Evolutionary conservation across 768 basidiomycete genomes (phyloP), one percentile per base, ranked within the genome.

Genomic region (Hortiboletus campestris): DNA sequence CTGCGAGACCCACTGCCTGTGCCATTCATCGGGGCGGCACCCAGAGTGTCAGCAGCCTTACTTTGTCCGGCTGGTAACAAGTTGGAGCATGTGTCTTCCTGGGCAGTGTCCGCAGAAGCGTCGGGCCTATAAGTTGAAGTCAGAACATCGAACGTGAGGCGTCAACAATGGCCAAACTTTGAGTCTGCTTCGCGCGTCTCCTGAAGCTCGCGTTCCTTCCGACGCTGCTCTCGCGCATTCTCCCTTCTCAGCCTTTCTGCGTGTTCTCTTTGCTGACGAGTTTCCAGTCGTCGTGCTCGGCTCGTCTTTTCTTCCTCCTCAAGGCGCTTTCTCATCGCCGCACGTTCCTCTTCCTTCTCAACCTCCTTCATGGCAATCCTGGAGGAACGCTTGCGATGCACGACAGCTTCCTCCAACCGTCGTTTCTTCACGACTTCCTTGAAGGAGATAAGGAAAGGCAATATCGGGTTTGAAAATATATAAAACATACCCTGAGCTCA

Each of bases 371-470:
- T 74, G 4, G 91, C 89, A 54, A 97, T 84, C 32, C 95, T 88
- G 17, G 91, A 91, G 0, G 94, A 96, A 22, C 94, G 87, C 70
- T 98, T 97, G 56, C 94, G 85, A 56, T 91, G 89, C 25, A 84
- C 81, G 13, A 94, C 74, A 2, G 90, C 89, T 59, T 89, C 87
- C 58, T 91, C 88, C 48, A 89, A 56, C 14, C 78, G 81, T 22
- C 79, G 77, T 66, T 84, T 84, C 35, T 76, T 79, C 64, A 86
- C 82, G 31, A 77, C 72, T 72, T 88, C 84, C 88, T 90, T 65
- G 50, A 32, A 53, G 46, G 42, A 42, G 14, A 62, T 62, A 11
- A 56, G 52, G 45, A 51, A 55, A 20, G 29, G 38, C 2, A 25
- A 42, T 16, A 25, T 25, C 7, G 29, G 2, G n/a, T 40, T 46